Conservation (phyloP, 1,284 basidiomycete genomes). For the Rhodotorula sp. region DNA sequence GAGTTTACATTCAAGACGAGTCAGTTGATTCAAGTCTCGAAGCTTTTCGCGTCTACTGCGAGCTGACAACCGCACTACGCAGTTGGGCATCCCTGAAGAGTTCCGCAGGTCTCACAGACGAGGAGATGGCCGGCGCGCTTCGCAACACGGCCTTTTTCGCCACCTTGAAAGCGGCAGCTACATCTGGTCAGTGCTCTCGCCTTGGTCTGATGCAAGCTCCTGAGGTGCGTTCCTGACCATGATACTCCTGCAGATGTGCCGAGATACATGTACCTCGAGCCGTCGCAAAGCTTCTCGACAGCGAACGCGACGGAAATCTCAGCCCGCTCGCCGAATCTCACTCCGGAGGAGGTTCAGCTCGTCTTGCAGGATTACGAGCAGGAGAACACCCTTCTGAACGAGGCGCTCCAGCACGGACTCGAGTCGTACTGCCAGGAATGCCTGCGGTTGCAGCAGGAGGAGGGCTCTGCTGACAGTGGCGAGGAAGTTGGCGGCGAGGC, state of each 20-base stretch:
- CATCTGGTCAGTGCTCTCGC: background rate
- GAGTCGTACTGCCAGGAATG: constrained; percentile 23
- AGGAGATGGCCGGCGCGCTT: constrained; percentile 64
- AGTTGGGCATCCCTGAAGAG: constrained; percentile 71
- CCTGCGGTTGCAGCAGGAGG: constrained; percentile 7
- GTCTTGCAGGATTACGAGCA: constrained; percentile 46
- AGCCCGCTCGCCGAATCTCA: background rate
- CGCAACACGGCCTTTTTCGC: constrained; percentile 66
- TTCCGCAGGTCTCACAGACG: constrained; percentile 67
- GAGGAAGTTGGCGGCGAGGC: constrained; percentile 40
- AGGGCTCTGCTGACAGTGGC: constrained; percentile 32
- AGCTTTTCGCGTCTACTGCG: background rate
- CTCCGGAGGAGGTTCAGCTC: constrained; percentile 35
- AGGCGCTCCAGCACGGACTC: constrained; percentile 18
- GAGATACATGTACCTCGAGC: constrained; percentile 41
- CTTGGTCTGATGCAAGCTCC: background rate
- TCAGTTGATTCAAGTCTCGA: constrained; percentile 54
- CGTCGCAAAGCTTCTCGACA: constrained; percentile 44
- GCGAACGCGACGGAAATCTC: constrained; percentile 35
- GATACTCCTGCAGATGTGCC: constrained; percentile 30
- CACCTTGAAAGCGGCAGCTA: constrained; percentile 54
- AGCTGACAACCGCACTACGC: constrained; percentile 9
- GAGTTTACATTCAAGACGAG: constrained; percentile 85
- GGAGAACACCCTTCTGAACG: constrained; percentile 27
- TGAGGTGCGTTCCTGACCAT: background rate